These are phyloP conservation scores for Periconia macrospinosa DNA, from an alignment of 2,329 filamentous ascomycete species.

Conservation along the genomic window DNA sequence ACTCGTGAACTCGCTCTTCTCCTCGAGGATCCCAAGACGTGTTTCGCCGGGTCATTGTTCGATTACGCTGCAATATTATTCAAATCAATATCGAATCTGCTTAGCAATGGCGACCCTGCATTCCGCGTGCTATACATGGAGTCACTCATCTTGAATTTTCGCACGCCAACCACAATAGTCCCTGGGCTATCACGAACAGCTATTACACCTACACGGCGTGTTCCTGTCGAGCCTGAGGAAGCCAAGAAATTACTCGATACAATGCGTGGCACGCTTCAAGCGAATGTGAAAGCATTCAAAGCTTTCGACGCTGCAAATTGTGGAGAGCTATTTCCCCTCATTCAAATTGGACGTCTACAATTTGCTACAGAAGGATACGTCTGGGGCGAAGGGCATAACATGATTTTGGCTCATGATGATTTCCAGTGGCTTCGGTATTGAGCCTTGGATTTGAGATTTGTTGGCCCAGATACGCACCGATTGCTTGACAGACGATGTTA, in stretches of 20 bases:
- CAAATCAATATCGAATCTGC: constrained; percentile 28
- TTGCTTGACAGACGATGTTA: neutral
- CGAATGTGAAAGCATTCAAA: constrained; percentile 27
- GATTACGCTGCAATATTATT: constrained; percentile 36
- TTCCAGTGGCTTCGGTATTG: constrained; percentile 34
- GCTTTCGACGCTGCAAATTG: constrained; percentile 28
- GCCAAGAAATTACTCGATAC: constrained; percentile 21
- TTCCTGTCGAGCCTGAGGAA: constrained; percentile 22
- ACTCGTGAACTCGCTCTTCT: constrained; percentile 28
- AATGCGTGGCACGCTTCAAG: constrained; percentile 30
- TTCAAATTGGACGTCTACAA: constrained; percentile 29
- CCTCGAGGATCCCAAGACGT: constrained; percentile 26
- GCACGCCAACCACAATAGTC: constrained; percentile 27
- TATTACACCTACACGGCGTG: constrained; percentile 14
- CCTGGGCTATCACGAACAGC: constrained; percentile 15
- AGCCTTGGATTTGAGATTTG: neutral
- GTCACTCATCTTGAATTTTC: constrained; percentile 29
- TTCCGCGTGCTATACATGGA: constrained; percentile 31
- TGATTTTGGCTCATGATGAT: constrained; percentile 32
- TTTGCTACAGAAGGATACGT: constrained; percentile 30
- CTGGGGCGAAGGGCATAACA: constrained; percentile 32
- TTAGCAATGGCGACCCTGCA: constrained; percentile 18
- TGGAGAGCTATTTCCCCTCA: constrained; percentile 26
- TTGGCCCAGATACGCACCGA: neutral
- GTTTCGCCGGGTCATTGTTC: constrained; percentile 33